Base-by-base conservation (phyloP, 345 rosid genomes). In the Aquilaria malaccensis region DNA sequence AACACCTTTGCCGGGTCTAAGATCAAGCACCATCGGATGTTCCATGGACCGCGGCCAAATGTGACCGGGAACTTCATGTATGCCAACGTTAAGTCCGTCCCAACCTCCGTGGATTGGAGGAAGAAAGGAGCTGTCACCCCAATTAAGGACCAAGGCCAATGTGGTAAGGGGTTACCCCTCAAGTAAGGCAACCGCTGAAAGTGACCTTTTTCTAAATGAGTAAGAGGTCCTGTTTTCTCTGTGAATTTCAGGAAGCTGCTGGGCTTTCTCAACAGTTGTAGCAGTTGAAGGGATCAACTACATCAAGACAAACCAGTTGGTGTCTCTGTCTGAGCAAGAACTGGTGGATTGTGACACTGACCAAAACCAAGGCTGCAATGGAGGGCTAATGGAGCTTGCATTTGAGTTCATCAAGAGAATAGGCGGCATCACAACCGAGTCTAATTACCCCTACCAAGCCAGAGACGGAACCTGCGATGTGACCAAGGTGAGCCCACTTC, bases 121-220 rank as follows among this genome's bases (percentile, higher is more conserved):
- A 65, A 73, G 65, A 83, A 79, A 49, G 98, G 96, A 2, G 92
- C 91, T 2, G 95, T 92, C 64, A 77, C 85, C 15, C 55, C 61
- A 22, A 85, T 89, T 30, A 92, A 92, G 79, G 80, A 92, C 67
- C 98, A 92, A 76, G 93, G 95, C 73, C 81, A 77, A 65, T 92
- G 98, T 56, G 95, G 98, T 91, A 70, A 64, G 69, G 9, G 11
- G 43, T 37, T 4, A 37, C 43, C 43, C 43, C 43, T 37, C 33
- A 37, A 9, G 13, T 9, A 7, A 12, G 22, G 22, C 22, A 22
- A 22, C 22, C 22, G 22, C 22, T 22, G 22, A 22, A 22, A 22
- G 22, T 22, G 22, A 22, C 22, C 22, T 22, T 22, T 22, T 22
- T 22, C 22, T 22, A 22, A 3, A 37, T 37, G 7, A 9, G 5